Evolutionary conservation across 805 yeast genomes (phyloP), one percentile per base, ranked within the genome.

Genomic region (Metschnikowia koreensis): DNA sequence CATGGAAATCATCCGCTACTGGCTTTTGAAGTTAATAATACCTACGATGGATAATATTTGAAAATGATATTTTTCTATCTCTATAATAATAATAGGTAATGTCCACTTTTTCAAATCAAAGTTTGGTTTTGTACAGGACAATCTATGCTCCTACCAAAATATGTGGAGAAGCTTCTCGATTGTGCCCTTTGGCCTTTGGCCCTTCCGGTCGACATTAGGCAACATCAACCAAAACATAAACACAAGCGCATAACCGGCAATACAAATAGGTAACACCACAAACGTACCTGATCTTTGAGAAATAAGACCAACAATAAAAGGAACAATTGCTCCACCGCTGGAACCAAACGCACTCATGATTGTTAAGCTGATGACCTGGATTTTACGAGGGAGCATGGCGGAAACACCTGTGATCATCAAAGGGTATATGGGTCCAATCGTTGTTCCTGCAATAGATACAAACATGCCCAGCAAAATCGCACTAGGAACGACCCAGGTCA

Each of bases 261-360:
- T 55, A 44, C 61, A 59, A 43, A 61, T 52, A 4, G 67, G 66
- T 51, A 64, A 55, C 36, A 64, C 62, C 6, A 62, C 66, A 46
- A 43, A 64, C 5, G 66, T 58, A 1, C 66, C 67, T 2, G 55
- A 56, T n/a, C 38, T 42, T 46, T 64, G 62, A 34, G 65, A 56
- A 6, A 59, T 52, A 52, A 63, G 55, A 3, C 67, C 67, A 11
- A 58, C 59, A 38, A 63, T 26, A 41, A 64, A 63, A 4, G 67
- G 66, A 37, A 64, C 47, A 10, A 64, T 9, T 7, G 66, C 67
- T 1, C 66, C 65, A 7, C 66, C 66, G 26, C 62, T 59, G 13
- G 65, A 57, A 11, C 66, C 67, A 50, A 64, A 64, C 10, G 66
- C 65, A 1, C 65, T 58, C 47, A 59, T 53, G 46, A 63, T 63